Percentiles rank a stretch among this genome's conserved stretches.
phyloP scores from a whole-genome alignment of 148 eudicot genomes.

The Chenopodium berlandieri region DNA sequence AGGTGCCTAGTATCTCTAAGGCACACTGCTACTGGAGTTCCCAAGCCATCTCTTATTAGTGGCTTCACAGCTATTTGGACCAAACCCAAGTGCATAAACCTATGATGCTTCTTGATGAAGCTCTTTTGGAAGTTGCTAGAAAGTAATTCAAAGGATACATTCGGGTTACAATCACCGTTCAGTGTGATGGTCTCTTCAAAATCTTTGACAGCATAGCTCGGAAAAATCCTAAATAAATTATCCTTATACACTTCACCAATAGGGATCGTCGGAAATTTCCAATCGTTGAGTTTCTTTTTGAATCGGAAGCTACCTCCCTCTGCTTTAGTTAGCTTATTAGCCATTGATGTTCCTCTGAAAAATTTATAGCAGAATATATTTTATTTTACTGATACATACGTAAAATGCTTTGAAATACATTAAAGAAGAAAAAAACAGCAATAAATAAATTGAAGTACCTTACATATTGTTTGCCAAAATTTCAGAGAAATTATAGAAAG shows the following conservation, averaged over 20 bases:
- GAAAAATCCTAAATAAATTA: not conserved
- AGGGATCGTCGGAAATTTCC: slow-evolving; percentile 16
- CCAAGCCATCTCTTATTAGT: not conserved
- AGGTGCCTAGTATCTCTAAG: not conserved
- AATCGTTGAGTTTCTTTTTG: not conserved
- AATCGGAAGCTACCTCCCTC: not conserved
- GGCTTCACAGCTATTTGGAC: slow-evolving; percentile 10
- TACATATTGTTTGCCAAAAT: no score
- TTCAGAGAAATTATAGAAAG: no score
- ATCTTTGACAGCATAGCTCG: slow-evolving; percentile 3
- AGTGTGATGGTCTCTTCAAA: slow-evolving; percentile 10
- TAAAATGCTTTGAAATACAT: no score
- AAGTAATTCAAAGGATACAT: not conserved
- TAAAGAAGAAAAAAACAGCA: no score
- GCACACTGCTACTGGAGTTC: not conserved
- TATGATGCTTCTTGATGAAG: not conserved
- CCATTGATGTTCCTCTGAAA: no score
- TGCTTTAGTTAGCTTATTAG: no score
- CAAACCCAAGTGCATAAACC: not conserved
- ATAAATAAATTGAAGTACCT: no score
- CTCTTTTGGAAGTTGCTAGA: not conserved
- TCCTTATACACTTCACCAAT: not conserved
- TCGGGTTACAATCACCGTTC: not conserved
- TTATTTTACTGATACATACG: no score
- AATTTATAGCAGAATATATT: not conserved